phyloP scores from a whole-genome alignment of 352 stramenopile genomes.

The Globisporangium emineosum region DNA sequence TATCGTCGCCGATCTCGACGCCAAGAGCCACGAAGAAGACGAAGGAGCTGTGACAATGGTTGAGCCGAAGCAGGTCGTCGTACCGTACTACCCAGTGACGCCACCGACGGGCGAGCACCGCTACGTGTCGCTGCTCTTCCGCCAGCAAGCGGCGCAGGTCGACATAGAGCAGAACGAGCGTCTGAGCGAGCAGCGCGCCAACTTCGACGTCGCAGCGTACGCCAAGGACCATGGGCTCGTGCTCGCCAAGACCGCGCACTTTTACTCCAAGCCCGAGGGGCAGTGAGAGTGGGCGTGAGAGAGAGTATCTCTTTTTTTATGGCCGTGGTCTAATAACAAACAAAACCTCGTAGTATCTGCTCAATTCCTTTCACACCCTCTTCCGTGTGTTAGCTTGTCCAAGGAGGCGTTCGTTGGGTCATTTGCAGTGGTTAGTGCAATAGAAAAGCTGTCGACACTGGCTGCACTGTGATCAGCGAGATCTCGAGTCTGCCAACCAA shows the following conservation, averaged over 20 bases:
- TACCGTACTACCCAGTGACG: slow-evolving; percentile 60
- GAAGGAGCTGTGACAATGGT: background rate
- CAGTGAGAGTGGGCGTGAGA: too few relatives aligned
- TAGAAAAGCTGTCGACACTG: too few relatives aligned
- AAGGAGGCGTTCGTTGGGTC: too few relatives aligned
- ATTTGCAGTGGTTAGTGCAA: too few relatives aligned
- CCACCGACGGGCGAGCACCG: slow-evolving; percentile 50
- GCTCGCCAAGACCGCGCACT: slow-evolving; percentile 31
- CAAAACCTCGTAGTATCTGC: too few relatives aligned
- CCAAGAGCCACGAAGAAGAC: background rate
- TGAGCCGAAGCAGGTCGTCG: slow-evolving; percentile 23
- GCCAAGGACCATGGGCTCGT: slow-evolving; percentile 27
- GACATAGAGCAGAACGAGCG: slow-evolving; percentile 12
- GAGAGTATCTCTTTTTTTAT: too few relatives aligned
- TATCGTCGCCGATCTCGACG: slow-evolving; percentile 38
- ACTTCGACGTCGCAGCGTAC: slow-evolving; percentile 51
- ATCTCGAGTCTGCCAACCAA: too few relatives aligned
- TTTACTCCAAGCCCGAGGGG: slow-evolving; percentile 38
- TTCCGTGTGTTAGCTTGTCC: too few relatives aligned
- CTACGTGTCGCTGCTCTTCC: slow-evolving; percentile 56
- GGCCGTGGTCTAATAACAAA: too few relatives aligned
- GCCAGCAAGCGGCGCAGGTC: slow-evolving; percentile 19
- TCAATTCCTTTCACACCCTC: too few relatives aligned
- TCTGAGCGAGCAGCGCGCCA: slow-evolving; percentile 33
- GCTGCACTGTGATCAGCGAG: too few relatives aligned